Base-by-base conservation (phyloP, 2,329 filamentous ascomycete genomes). In the Colletotrichum agaves region DNA sequence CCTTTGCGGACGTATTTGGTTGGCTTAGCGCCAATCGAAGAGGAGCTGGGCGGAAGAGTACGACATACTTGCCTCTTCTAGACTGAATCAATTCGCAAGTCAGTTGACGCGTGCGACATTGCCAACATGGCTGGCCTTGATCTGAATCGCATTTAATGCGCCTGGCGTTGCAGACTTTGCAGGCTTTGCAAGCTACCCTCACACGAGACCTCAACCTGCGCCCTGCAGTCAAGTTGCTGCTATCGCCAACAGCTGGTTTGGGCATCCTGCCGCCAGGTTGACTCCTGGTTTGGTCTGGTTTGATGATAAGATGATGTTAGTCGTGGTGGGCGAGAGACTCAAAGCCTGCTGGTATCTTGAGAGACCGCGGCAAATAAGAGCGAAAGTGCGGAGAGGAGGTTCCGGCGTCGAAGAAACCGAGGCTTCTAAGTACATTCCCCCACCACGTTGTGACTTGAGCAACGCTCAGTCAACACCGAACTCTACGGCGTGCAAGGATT, bases 111-210 rank as follows among this genome's bases (percentile, higher is more conserved):
- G 17, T 44, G 21, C 59, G 59, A 35, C 63, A 67, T 33, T 67
- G 63, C 63, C 59, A 67, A 33, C 63, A 67, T 15, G 63, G 63
- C 4, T 62, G 41, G 11, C 47, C 49, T 12, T 63, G 46, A 15
- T 39, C 59, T 10, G 59, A 59, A 4, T 67, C 59, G 11, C 59
- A 67, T 21, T 67, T 67, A n/a, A 67, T 59, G 21, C 63, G 49
- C 27, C 63, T 44, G 5, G 50, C 60, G 2, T 62, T 62, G 10
- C 59, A 67, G 7, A n/a, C n/a, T n/a, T n/a, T n/a, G n/a, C n/a
- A n/a, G n/a, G 59, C 49, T 13, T 67, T 67, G 39, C 59, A 67
- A n/a, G 63, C 63, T 8, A 67, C 43, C n/a, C 35, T 75, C 73
- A 72, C 76, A 17, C 63, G 63, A 19, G 61, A 43, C 17, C 10